These are phyloP conservation scores for Glycine tomentella DNA, from an alignment of 306 rosid genomes.

Conservation along the genomic window DNA sequence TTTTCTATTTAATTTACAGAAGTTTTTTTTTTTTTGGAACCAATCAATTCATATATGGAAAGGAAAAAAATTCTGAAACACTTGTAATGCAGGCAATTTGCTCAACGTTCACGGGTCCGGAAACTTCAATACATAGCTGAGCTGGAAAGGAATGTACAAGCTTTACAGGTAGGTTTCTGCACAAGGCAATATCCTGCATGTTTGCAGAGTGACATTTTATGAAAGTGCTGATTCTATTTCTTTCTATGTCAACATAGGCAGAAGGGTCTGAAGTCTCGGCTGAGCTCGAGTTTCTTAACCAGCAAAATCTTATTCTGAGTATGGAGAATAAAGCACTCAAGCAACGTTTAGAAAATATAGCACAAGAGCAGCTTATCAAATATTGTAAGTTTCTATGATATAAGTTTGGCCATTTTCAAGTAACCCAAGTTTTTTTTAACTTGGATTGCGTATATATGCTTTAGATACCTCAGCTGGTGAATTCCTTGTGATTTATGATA, in stretches of 20 bases:
- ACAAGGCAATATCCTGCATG: conserved; percentile 35
- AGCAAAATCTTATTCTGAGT: conserved; percentile 87
- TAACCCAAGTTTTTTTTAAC: neutral
- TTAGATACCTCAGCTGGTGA: conserved; percentile 15
- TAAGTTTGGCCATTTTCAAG: conserved; percentile 34
- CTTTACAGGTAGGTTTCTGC: conserved; percentile 80
- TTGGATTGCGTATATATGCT: conserved; percentile 28
- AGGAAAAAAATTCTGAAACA: conserved; percentile 39
- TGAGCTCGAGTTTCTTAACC: conserved; percentile 94
- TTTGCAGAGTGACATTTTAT: conserved; percentile 22
- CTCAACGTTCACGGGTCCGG: conserved; percentile 98
- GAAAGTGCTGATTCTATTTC: conserved; percentile 42
- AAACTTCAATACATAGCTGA: conserved; percentile 99
- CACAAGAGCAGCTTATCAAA: conserved; percentile 97
- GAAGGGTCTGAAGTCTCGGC: conserved; percentile 97
- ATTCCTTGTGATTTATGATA: conserved; percentile 28
- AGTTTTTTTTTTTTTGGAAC: conserved; percentile 18
- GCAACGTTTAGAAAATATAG: conserved; percentile 90
- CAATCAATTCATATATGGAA: conserved; percentile 23
- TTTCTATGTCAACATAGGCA: conserved; percentile 60
- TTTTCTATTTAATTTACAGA: neutral
- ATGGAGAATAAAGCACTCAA: conserved; percentile 99
- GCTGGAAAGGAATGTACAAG: conserved; percentile 96
- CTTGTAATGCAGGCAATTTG: conserved; percentile 84
- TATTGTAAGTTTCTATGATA: conserved; percentile 67